These are phyloP conservation scores for Oemleria cerasiformis DNA, from an alignment of 306 rosid genomes.

Conservation along the genomic window DNA sequence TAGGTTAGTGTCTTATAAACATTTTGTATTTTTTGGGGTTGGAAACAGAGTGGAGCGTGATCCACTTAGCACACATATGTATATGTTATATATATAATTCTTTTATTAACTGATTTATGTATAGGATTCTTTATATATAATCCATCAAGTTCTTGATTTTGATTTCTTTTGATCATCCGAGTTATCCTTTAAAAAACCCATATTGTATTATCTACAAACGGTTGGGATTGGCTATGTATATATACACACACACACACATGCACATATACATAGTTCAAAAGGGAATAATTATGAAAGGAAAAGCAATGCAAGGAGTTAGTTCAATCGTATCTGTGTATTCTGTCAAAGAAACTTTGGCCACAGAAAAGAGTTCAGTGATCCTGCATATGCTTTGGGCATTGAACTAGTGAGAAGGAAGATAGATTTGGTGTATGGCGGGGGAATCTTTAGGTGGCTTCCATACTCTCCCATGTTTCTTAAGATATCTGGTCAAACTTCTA, in stretches of 20 bases:
- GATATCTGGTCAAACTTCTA: constrained; percentile 77
- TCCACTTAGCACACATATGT: constrained; percentile 1
- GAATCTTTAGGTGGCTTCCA: constrained; percentile 84
- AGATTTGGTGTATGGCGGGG: constrained; percentile 82
- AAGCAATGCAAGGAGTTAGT: constrained; percentile 46
- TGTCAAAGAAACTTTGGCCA: constrained; percentile 88
- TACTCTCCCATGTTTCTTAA: constrained; percentile 37
- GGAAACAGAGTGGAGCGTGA: constrained; percentile 28
- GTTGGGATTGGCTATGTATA: constrained; percentile 22
- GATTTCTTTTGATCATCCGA: constrained; percentile 35
- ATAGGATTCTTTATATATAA: not conserved
- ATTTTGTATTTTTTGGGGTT: not conserved
- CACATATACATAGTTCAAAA: not conserved
- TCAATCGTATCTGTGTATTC: constrained; percentile 70
- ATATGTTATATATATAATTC: too few relatives aligned
- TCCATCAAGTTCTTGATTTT: constrained; percentile 24
- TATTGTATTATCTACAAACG: constrained; percentile 23
- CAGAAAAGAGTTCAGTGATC: constrained; percentile 65
- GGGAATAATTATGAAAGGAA: constrained; percentile 52
- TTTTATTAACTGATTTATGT: too few relatives aligned
- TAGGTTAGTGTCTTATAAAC: not conserved
- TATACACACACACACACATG: too few relatives aligned
- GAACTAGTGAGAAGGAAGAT: constrained; percentile 75
- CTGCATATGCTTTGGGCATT: constrained; percentile 73
- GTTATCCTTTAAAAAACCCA: constrained; percentile 25